Evolutionary conservation across 805 yeast genomes (phyloP).

Genomic region (Blastobotrys chiropterorum): DNA sequence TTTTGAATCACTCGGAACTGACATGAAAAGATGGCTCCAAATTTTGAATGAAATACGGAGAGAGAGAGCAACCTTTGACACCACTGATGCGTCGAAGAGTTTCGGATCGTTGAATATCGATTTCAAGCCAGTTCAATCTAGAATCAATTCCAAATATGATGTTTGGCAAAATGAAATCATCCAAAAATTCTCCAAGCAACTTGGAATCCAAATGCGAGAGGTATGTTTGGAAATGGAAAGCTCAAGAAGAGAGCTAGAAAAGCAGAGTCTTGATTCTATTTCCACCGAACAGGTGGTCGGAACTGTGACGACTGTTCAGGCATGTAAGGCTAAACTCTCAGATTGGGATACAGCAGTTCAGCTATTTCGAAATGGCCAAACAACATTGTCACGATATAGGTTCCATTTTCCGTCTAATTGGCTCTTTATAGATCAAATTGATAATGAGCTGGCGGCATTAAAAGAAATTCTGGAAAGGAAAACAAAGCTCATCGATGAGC

Average conservation of each 20-base stretch:
- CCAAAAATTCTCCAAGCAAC: conserved; percentile 35
- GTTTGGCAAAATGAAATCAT: conserved; percentile 48
- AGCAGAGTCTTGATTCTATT: conserved; percentile 30
- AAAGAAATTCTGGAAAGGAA: conserved; percentile 35
- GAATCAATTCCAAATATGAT: conserved; percentile 50
- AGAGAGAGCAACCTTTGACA: conserved; percentile 45
- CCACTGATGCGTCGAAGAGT: conserved; percentile 34
- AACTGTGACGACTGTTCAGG: conserved; percentile 37
- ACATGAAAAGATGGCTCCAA: conserved; percentile 44
- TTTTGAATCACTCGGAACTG: conserved; percentile 29
- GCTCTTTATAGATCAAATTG: conserved; percentile 59
- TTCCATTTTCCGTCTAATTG: conserved; percentile 47
- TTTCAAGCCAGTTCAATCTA: conserved; percentile 47
- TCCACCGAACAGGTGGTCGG: conserved; percentile 35
- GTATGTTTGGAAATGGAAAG: conserved; percentile 31
- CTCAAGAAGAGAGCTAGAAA: conserved; percentile 36
- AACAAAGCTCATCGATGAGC: conserved; percentile 35
- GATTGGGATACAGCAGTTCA: conserved; percentile 22
- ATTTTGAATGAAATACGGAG: conserved; percentile 39
- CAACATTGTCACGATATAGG: conserved; percentile 38
- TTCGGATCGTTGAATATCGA: conserved; percentile 43
- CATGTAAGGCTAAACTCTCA: conserved; percentile 21
- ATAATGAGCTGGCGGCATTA: conserved; percentile 41
- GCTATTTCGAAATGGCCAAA: conserved; percentile 35
- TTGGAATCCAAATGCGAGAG: conserved; percentile 30